Percentiles rank a stretch among this genome's conserved stretches.
Conservation (phyloP, 768 basidiomycete species). For the Suillus occidentalis region DNA sequence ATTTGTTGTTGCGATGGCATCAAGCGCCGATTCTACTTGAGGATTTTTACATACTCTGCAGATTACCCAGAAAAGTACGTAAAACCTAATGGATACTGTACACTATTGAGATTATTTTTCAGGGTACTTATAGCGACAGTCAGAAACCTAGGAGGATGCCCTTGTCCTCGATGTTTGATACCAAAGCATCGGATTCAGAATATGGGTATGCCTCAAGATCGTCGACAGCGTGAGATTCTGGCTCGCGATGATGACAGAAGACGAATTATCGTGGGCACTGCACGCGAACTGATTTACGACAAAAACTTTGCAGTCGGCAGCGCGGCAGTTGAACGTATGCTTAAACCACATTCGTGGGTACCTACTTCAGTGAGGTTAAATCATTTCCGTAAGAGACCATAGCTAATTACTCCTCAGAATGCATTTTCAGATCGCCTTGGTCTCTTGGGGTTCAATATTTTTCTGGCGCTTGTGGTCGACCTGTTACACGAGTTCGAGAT, state of each 20-base stretch:
- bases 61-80: constrained; percentile 42
- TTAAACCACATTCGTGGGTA: no score
- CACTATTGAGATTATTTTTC: neutral
- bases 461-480: neutral
- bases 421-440: neutral
- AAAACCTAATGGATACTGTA: neutral
- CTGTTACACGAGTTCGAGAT: neutral
- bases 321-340: no score
- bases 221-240: no score
- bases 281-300: no score
- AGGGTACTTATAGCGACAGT: constrained; percentile 27
- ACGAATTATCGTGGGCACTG: no score
- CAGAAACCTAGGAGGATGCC: constrained; percentile 28
- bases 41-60: constrained; percentile 34
- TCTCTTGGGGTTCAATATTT: neutral
- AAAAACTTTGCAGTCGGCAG: no score
- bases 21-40: constrained; percentile 22
- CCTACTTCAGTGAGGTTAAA: no score
- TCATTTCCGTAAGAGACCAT: no score
- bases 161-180: constrained; percentile 30
- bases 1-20: constrained; percentile 16
- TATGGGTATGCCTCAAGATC: constrained; percentile 8
- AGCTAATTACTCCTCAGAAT: neutral
- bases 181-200: constrained; percentile 15
- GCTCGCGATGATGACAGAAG: no score